phyloP scores from a whole-genome alignment of 805 yeast species.

The Lachancea kluyveri region DNA sequence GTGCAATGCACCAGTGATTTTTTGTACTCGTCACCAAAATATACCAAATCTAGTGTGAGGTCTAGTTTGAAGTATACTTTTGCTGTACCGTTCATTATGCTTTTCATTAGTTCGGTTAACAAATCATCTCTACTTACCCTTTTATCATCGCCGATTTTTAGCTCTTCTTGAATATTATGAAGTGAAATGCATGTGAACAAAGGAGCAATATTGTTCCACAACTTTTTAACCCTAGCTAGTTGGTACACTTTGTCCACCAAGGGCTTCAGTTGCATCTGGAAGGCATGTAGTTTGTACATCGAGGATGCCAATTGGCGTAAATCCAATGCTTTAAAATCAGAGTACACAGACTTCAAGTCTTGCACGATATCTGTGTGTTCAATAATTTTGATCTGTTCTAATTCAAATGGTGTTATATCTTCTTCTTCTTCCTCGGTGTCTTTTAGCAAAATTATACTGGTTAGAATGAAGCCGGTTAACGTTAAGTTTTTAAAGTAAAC shows the following conservation, averaged over 20 bases:
- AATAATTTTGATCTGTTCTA: slow-evolving; percentile 23
- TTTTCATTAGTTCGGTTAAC: slow-evolving; percentile 24
- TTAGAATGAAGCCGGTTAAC: slow-evolving; percentile 19
- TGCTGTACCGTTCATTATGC: slow-evolving; percentile 23
- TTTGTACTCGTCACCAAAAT: slow-evolving; percentile 24
- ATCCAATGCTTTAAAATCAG: slow-evolving; percentile 11
- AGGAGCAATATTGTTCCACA: slow-evolving; percentile 25
- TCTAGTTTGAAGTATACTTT: slow-evolving; percentile 25
- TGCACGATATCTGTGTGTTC: slow-evolving; percentile 11
- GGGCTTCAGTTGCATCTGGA: slow-evolving; percentile 8
- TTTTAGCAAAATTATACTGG: slow-evolving; percentile 17
- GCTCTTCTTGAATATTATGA: slow-evolving; percentile 16
- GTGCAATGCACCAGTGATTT: too few species aligned
- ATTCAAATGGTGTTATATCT: slow-evolving; percentile 26
- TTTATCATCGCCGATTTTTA: slow-evolving; percentile 8
- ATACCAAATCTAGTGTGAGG: slow-evolving; percentile 21
- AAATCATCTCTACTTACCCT: slow-evolving; percentile 19
- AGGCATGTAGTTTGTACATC: slow-evolving; percentile 10
- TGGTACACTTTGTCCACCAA: slow-evolving; percentile 14
- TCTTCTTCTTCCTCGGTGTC: slow-evolving; percentile 6
- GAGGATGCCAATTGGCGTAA: slow-evolving; percentile 10
- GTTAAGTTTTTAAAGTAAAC: slow-evolving; percentile 18
- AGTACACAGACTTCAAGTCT: slow-evolving; percentile 12
- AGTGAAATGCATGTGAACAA: slow-evolving; percentile 26
- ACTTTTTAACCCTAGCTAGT: slow-evolving; percentile 16